Evolutionary conservation across 768 basidiomycete genomes (phyloP).

Genomic region (Pleurotus giganteus): DNA sequence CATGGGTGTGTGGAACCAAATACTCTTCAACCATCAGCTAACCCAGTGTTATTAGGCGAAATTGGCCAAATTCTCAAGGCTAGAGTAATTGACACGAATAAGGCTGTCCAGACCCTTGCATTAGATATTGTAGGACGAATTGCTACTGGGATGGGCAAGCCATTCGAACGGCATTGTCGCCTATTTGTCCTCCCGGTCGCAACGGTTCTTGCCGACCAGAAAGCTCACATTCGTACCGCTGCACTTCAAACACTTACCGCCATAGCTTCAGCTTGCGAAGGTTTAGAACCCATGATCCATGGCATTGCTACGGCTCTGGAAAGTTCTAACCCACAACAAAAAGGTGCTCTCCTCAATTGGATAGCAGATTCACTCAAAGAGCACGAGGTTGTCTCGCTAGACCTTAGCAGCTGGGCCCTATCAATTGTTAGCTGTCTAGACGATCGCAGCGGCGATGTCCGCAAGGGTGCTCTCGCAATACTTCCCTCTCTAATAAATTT

Average conservation of each 20-base stretch:
- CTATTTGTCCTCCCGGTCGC: constrained; percentile 76
- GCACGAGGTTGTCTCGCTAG: constrained; percentile 54
- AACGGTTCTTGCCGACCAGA: constrained; percentile 89
- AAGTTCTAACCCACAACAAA: constrained; percentile 82
- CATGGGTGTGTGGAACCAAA: constrained; percentile 59
- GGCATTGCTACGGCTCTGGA: constrained; percentile 83
- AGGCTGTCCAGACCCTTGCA: constrained; percentile 87
- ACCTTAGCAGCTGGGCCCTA: constrained; percentile 67
- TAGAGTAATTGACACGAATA: constrained; percentile 89
- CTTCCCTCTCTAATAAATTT: constrained; percentile 72
- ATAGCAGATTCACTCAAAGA: constrained; percentile 76
- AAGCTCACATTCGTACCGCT: constrained; percentile 78
- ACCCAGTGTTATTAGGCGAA: constrained; percentile 56
- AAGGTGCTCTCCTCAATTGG: constrained; percentile 79
- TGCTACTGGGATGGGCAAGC: constrained; percentile 91
- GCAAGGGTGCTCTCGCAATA: constrained; percentile 85
- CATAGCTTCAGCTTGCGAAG: constrained; percentile 82
- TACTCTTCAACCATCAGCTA: background rate
- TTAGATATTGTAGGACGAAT: constrained; percentile 89
- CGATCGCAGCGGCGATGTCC: constrained; percentile 87
- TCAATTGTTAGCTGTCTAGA: constrained; percentile 78
- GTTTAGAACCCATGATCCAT: constrained; percentile 77
- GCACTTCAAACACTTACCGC: constrained; percentile 77
- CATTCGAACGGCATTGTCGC: constrained; percentile 87
- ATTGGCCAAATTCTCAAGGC: constrained; percentile 87